Evolutionary conservation across 2,329 filamentous ascomycete genomes (phyloP).

Genomic region (Scedosporium minutisporum): DNA sequence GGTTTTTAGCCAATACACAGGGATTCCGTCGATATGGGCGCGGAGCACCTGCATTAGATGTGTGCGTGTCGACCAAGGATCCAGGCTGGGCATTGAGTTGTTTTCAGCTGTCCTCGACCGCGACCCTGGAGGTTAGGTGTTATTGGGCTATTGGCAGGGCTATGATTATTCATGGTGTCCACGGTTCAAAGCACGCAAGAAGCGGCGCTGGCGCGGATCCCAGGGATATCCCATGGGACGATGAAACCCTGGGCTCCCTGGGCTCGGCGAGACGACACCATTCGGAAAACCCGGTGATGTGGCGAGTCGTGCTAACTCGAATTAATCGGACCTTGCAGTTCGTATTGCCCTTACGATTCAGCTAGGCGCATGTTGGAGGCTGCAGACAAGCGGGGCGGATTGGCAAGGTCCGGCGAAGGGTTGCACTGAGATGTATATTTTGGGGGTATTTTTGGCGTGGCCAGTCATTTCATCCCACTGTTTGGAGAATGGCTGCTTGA

Average conservation of each 20-base stretch:
- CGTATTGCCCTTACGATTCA: background rate
- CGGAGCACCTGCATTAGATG: background rate
- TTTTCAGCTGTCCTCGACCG: background rate
- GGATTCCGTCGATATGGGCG: background rate
- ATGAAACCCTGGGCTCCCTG: background rate
- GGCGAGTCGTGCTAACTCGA: background rate
- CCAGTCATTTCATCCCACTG: background rate
- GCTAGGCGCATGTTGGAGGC: background rate
- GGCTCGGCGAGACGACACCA: background rate
- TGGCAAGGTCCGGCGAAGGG: background rate
- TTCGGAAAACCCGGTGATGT: background rate
- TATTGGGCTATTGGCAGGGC: no score
- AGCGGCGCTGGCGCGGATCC: background rate
- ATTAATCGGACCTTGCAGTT: background rate
- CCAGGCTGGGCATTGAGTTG: background rate
- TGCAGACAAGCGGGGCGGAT: background rate
- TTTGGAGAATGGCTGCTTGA: background rate
- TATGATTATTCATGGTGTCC: no score
- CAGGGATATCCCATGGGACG: background rate
- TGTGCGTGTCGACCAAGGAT: background rate
- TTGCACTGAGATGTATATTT: background rate
- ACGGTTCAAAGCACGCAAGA: background rate
- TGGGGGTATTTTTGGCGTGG: background rate
- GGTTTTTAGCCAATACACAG: background rate
- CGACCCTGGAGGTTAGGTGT: background rate